Base-by-base conservation (phyloP, 345 rosid species). In the Salix dunnii region DNA sequence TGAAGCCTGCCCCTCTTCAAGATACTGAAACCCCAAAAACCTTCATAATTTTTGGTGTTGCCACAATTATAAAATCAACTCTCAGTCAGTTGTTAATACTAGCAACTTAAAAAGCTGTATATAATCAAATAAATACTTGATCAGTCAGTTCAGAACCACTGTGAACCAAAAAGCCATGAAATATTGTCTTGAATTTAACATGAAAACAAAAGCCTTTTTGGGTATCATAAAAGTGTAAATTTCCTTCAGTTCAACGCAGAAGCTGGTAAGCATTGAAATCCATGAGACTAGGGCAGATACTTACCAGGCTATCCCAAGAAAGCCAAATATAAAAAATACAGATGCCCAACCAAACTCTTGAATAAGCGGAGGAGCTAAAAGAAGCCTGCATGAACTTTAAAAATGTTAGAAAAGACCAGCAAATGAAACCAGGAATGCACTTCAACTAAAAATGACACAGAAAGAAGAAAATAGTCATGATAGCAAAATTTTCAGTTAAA, bases 311-410 rank as follows among this genome's bases (percentile, higher is more conserved):
- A 93, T 55, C 71, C 99, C 99, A 75, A 91, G 78, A 67, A 89
- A 73, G 83, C 96, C 91, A 82, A 95, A 95, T 71, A 89, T 60
- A 85, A 88, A 92, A 86, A 94, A 94, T 63, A 94, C 93, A 55
- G 94, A 90, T 89, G 88, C 97, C 99, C 99, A 95, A 68, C 97
- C 93, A 79, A 87, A 83, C 75, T 74, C 89, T 73, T 95, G 90
- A 84, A 95, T 95, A 31, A 95, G 85, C 6, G 97, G 90, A 77
- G 99, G 96, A 77, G 99, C 97, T 82, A 95, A 83, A 76, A 95
- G 94, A 87, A 91, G 96, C 91, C 97, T 93, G 97, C 83, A 86
- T 70, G 36, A 84, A 28, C 21, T 63, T 76, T 76, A 38, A 49
- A 21, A 62, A 68, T 6, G 64, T 85, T 61, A 85, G 86, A 67